These are phyloP conservation scores for Tolypocladium paradoxum DNA, from an alignment of 2,329 filamentous ascomycete species.

Conservation along the genomic window DNA sequence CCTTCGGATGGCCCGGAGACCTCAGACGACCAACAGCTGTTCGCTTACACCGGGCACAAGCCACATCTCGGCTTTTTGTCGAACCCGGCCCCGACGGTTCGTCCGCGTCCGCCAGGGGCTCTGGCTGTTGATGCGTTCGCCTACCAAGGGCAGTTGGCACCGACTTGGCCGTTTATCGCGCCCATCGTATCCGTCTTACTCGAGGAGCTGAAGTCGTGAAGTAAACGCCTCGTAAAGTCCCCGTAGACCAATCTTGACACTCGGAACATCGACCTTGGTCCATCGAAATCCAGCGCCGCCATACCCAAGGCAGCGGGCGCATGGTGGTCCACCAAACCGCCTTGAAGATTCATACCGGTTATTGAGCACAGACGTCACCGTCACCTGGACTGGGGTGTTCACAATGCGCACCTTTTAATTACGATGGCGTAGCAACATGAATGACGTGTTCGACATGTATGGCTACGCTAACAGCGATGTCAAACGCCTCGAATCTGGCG, in stretches of 20 bases:
- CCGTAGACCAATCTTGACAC: neutral
- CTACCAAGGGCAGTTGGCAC: neutral
- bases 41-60: neutral
- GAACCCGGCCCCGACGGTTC: neutral
- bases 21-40: neutral
- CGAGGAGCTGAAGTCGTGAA: neutral
- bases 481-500: neutral
- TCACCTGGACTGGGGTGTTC: neutral
- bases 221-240: neutral
- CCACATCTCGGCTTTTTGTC: neutral
- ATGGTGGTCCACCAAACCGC: too few species aligned
- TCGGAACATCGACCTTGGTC: neutral
- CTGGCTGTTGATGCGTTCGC: neutral
- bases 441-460: neutral
- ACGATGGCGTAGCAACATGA: neutral
- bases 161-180: neutral
- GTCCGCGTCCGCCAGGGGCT: neutral
- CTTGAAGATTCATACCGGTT: too few species aligned
- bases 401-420: neutral
- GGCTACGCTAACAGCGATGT: neutral
- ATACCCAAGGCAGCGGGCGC: neutral
- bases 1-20: slow-evolving; percentile 6
- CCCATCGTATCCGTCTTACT: neutral
- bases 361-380: too few species aligned
- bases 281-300: neutral